Evolutionary conservation across 148 eudicot species (phyloP).

Genomic region (Limonium bicolor): DNA sequence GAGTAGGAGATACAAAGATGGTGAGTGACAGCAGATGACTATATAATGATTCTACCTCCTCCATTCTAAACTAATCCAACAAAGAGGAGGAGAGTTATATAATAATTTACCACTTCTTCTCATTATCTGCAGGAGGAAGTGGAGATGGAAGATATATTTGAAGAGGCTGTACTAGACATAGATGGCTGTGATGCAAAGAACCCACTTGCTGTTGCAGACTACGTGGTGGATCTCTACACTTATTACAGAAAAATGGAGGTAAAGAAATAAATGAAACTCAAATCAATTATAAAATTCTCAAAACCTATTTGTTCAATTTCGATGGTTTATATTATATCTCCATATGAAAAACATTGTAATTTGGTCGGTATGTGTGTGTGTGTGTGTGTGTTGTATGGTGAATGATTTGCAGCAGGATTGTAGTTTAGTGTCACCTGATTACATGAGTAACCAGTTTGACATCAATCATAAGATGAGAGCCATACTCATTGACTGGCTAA

Average conservation of each 20-base stretch:
- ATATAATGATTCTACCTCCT: not conserved
- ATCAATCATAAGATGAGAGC: slow-evolving; percentile 79
- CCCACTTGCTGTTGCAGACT: slow-evolving; percentile 55
- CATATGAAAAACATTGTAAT: not conserved
- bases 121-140: slow-evolving; percentile 33
- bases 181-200: slow-evolving; percentile 47
- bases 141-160: slow-evolving; percentile 76
- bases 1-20: too few relatives aligned
- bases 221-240: slow-evolving; percentile 53
- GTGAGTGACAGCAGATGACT: slow-evolving; percentile 17
- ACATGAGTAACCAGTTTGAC: slow-evolving; percentile 58
- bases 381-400: too few relatives aligned
- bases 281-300: not conserved
- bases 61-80: not conserved
- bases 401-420: slow-evolving; percentile 18
- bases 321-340: too few relatives aligned
- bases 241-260: slow-evolving; percentile 71
- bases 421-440: slow-evolving; percentile 44
- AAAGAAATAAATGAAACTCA: not conserved
- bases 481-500: slow-evolving; percentile 74
- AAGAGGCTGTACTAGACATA: slow-evolving; percentile 47
- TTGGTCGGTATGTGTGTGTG: too few relatives aligned
- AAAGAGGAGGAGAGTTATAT: not conserved
- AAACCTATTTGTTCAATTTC: not conserved
- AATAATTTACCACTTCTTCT: not conserved